These are phyloP conservation scores for Fusarium anguioides DNA, from an alignment of 2,329 filamentous ascomycete species.

Conservation along the genomic window DNA sequence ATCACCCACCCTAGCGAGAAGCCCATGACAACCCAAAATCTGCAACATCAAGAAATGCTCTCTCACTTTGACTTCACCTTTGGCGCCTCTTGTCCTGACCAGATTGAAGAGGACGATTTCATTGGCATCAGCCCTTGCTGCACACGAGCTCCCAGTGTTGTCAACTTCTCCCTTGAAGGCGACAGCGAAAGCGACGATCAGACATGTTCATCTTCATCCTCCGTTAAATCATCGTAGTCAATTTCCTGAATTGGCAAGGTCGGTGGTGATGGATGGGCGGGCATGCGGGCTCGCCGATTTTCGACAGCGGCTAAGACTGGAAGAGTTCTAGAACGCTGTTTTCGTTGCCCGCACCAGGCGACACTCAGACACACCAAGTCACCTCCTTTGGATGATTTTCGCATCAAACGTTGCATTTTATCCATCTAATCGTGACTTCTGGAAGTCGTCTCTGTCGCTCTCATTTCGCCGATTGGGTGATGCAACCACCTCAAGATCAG, in stretches of 20 bases:
- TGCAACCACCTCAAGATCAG: conserved; percentile 25
- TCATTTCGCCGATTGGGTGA: conserved; percentile 21
- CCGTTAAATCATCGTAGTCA: conserved; percentile 34
- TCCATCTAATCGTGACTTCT: conserved; percentile 5
- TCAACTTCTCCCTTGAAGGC: conserved; percentile 41
- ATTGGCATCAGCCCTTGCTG: conserved; percentile 58
- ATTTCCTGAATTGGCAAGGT: conserved; percentile 39
- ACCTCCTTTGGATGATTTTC: conserved; percentile 13
- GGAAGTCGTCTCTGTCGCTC: conserved; percentile 12
- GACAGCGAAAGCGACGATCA: conserved; percentile 41
- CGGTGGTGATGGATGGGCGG: conserved; percentile 35
- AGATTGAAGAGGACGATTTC: conserved; percentile 50
- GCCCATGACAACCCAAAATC: conserved; percentile 58
- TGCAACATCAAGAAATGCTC: conserved; percentile 60
- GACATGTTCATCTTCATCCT: conserved; percentile 37
- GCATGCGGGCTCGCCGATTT: conserved; percentile 28
- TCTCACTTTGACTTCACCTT: conserved; percentile 60
- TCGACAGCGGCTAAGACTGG: conserved; percentile 24
- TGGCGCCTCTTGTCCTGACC: conserved; percentile 51
- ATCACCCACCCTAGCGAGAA: conserved; percentile 57
- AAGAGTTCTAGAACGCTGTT: conserved; percentile 35
- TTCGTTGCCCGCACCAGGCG: conserved; percentile 15
- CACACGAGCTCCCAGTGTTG: conserved; percentile 54
- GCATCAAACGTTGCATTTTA: conserved; percentile 8
- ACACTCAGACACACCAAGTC: conserved; percentile 16